A percentile compares a stretch with the other conserved stretches of the same genome.
These are phyloP conservation scores for Backusella parvicylindrica DNA, from an alignment of 192 early-diverging fungal species.

Conservation along the genomic window DNA sequence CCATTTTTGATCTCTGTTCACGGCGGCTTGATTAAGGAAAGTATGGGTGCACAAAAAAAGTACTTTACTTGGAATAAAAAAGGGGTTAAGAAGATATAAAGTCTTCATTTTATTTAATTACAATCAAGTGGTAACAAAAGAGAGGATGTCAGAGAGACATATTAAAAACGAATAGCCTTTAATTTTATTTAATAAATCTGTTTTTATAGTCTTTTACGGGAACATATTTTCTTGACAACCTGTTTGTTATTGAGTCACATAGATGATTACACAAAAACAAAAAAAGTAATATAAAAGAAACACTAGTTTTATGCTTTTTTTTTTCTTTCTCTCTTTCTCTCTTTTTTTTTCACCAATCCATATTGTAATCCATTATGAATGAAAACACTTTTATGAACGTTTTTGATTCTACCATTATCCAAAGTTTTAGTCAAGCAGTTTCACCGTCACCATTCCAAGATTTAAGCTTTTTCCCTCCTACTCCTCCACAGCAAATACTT, in stretches of 20 bases:
- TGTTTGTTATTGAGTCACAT: neutral
- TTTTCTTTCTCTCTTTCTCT: neutral
- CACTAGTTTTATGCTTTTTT: neutral
- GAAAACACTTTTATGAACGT: neutral
- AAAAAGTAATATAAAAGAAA: neutral
- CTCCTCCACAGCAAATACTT: neutral
- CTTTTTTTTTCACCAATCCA: neutral
- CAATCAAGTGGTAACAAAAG: neutral
- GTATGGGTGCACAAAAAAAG: neutral
- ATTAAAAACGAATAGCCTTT: neutral
- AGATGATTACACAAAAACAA: neutral
- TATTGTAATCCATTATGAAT: neutral
- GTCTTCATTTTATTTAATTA: neutral
- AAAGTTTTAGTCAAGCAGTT: neutral
- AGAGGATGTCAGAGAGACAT: too few relatives aligned
- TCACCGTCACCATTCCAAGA: neutral
- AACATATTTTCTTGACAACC: neutral
- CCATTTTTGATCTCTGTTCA: neutral
- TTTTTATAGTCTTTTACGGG: neutral
- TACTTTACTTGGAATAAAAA: neutral
- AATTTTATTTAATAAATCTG: neutral
- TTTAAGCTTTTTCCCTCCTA: neutral
- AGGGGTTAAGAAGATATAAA: neutral
- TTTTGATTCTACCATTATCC: neutral
- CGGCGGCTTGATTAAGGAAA: neutral